A percentile compares a stretch with the other conserved stretches of the same genome.
Conservation (phyloP, 352 stramenopile genomes). For the Blastocystis sp. region DNA sequence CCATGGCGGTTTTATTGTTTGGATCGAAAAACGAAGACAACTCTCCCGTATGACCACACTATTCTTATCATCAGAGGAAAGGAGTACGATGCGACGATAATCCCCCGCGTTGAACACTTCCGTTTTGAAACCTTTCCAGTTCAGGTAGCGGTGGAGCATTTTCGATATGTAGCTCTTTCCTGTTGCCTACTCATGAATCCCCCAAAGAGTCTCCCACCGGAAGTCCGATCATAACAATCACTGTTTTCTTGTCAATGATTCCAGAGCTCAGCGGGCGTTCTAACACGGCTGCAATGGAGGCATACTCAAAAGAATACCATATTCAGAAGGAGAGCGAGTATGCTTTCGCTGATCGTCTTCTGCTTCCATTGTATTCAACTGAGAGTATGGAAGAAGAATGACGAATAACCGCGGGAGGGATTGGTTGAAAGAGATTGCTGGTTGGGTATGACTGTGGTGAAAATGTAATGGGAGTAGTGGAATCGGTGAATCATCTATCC, state of each 20-base stretch:
- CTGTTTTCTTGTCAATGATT: constrained; percentile 63
- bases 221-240: constrained; percentile 76
- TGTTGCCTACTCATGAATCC: constrained; percentile 60
- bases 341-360: constrained; percentile 44
- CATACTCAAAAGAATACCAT: not conserved
- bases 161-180: constrained; percentile 78
- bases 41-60: constrained; percentile 38
- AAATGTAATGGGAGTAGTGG: too few species aligned
- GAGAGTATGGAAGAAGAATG: too few species aligned
- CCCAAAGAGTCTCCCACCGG: constrained; percentile 56
- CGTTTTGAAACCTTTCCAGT: constrained; percentile 73
- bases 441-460: too few species aligned
- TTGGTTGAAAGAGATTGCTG: too few species aligned
- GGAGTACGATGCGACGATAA: constrained; percentile 64
- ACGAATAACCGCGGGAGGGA: not conserved
- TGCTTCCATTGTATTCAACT: too few species aligned
- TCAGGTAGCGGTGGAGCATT: constrained; percentile 73
- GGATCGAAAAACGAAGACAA: constrained; percentile 42
- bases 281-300: not conserved
- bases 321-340: constrained; percentile 31
- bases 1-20: constrained; percentile 34
- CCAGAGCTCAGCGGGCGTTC: not conserved
- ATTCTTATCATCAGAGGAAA: not conserved
- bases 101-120: constrained; percentile 77
- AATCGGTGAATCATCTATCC: too few species aligned